A percentile compares a stretch with the other conserved stretches of the same genome.
Conservation (phyloP, 2,329 filamentous ascomycete genomes). For the Fusarium phyllophilum region DNA sequence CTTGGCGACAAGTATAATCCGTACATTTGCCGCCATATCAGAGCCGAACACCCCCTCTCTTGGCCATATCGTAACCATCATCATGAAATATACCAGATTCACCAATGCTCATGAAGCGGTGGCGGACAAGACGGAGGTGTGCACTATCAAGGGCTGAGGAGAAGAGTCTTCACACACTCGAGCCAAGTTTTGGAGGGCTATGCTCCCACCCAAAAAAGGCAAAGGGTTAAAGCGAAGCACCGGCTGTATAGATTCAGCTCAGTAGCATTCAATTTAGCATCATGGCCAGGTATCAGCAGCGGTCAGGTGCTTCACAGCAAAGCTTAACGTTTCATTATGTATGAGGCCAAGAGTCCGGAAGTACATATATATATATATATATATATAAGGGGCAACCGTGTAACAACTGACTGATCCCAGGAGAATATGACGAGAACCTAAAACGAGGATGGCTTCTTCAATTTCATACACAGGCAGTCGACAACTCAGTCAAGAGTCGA, state of each 20-base stretch:
- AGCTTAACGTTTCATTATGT: neutral
- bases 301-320: constrained; percentile 4
- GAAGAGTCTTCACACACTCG: constrained; percentile 41
- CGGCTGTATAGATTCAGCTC: constrained; percentile 5
- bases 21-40: neutral
- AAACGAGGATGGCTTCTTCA: constrained; percentile 24
- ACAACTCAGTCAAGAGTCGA: constrained; percentile 22
- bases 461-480: constrained; percentile 16
- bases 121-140: constrained; percentile 41
- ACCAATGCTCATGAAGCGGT: constrained; percentile 27
- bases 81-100: constrained; percentile 16
- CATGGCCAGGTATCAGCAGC: neutral
- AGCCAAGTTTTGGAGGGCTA: constrained; percentile 33
- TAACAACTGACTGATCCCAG: constrained; percentile 2
- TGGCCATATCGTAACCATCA: constrained; percentile 14
- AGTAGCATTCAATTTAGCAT: constrained; percentile 2
- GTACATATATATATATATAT: neutral
- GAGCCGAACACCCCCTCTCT: neutral
- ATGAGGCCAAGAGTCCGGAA: neutral
- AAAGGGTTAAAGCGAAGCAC: constrained; percentile 23
- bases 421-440: constrained; percentile 10
- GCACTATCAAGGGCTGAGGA: constrained; percentile 29
- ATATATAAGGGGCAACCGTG: neutral
- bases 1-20: neutral
- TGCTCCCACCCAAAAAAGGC: constrained; percentile 26